Base-by-base conservation (phyloP, 176 grass and related monocot genomes). In the Lolium rigidum region DNA sequence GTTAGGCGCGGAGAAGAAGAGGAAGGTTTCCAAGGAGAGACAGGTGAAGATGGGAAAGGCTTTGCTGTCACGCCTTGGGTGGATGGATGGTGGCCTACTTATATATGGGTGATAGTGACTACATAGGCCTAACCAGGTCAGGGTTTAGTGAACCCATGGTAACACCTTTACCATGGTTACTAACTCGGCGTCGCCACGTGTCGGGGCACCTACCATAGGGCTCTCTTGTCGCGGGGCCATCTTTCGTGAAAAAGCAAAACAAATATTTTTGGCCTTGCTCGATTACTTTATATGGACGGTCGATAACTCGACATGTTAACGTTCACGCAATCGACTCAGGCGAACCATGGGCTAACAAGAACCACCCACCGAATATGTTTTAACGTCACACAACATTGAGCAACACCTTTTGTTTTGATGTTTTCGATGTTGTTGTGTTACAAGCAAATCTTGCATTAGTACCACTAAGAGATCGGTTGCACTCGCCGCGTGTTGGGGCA, bases 11-110 rank as follows among this genome's bases (percentile, higher is more conserved):
- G 68, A n/a, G 24, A 20, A 78, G 35, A n/a, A 63, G 63, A 14
- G 2, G 31, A 47, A 58, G 10, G 20, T 68, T 51, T 44, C 44
- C 0, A 38, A n/a, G 70, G 44, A 4, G 48, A 74, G 28, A n/a
- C 12, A 21, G 31, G 74, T 6, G 12, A 22, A 11, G 44, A 52
- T 48, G 15, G 71, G 46, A 68, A n/a, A 41, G 16, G 61, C 26
- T 82, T 38, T 55, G 62, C 35, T 51, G 17, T 55, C 28, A 82
- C 46, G 60, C 52, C 78, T 39, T 18, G 78, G 79, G 46, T 68
- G 50, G 15, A 76, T 9, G 60, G 74, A 28, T 51, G 71, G 71
- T 75, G 47, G 12, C 12, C 0, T 66, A 31, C 60, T 68, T 67
- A 67, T 81, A 66, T 35, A 66, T 35, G 47, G 44, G 25, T 65